Base-by-base conservation (phyloP, 2,329 filamentous ascomycete genomes). In the Gnomoniopsis smithogilvyi region DNA sequence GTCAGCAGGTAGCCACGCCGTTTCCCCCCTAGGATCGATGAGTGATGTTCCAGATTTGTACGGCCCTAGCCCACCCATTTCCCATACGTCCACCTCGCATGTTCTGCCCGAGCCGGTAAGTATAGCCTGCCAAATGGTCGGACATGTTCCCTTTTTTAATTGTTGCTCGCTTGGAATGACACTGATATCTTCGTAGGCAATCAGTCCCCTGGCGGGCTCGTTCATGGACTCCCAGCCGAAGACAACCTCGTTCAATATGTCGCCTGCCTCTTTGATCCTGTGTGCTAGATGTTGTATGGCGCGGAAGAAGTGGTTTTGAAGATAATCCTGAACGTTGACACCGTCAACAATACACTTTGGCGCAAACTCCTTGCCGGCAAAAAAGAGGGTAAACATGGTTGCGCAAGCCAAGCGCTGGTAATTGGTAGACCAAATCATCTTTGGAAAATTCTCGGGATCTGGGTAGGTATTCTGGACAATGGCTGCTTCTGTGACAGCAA, bases 381-480 rank as follows among this genome's bases (percentile, higher is more conserved):
- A 99, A 77, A 96, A 99, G 54, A 98, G 77, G 0, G 94, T 96
- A 71, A 97, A 98, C 66, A 98, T 92, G 49, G 92, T 93, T 65
- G 93, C 91, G 52, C 89, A 90, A 2, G 89, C 93, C 52, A 98
- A 80, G 24, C 95, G 85, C 62, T 86, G 90, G 73, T 99, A 99
- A 71, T 99, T 99, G 54, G 96, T 98, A 17, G 94, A 92, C 95
- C 95, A 99, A 59, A 98, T 94, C 96, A 99, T 99, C 77, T 97
- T 98, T 24, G 95, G 95, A 65, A 94, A 99, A 1, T 88, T 82
- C 26, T 87, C 87, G 10, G 93, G 92, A 21, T 96, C 84, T 11
- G 91, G 87, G 70, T 91, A 97, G 2, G 91, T 96, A 69, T 98
- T 99, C 55, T 99, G 95, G 7, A 99, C 94, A 61, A 98, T 83